phyloP scores from a whole-genome alignment of 2,329 filamentous ascomycete species.

The Fusarium haematococcum region DNA sequence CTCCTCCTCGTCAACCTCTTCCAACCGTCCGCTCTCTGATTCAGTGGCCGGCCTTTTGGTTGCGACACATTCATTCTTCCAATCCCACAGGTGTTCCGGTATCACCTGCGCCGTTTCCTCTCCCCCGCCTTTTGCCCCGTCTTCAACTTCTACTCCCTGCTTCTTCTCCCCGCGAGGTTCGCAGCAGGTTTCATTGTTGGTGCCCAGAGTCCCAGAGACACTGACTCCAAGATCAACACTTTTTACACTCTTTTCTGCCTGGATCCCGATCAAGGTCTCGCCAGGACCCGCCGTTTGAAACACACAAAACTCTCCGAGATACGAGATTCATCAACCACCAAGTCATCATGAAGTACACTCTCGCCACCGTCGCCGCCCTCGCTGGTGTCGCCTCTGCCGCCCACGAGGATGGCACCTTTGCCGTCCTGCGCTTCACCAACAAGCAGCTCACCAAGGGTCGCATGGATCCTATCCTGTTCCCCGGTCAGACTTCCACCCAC shows the following conservation, averaged over 20 bases:
- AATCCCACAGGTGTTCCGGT: slow-evolving; percentile 49
- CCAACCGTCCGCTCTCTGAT: slow-evolving; percentile 35
- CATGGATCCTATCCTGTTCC: slow-evolving; percentile 75
- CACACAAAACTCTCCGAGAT: slow-evolving; percentile 15
- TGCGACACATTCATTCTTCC: slow-evolving; percentile 43
- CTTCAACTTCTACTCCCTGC: slow-evolving; percentile 26
- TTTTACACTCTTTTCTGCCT: slow-evolving; percentile 16
- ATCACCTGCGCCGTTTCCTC: slow-evolving; percentile 43
- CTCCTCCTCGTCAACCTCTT: slow-evolving; percentile 35
- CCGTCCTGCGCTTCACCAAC: slow-evolving; percentile 78
- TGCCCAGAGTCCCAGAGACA: slow-evolving; percentile 41
- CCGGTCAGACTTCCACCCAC: slow-evolving; percentile 69
- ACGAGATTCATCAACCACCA: not conserved
- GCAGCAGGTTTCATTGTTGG: slow-evolving; percentile 34
- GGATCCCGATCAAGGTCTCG: not conserved
- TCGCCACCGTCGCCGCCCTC: slow-evolving; percentile 51
- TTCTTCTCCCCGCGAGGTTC: slow-evolving; percentile 20
- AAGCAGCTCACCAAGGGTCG: slow-evolving; percentile 71
- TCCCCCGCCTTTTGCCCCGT: slow-evolving; percentile 12
- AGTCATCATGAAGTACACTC: slow-evolving; percentile 52
- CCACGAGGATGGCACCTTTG: slow-evolving; percentile 66
- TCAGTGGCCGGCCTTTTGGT: slow-evolving; percentile 19
- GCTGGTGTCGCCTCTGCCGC: slow-evolving; percentile 53
- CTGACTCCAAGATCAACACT: slow-evolving; percentile 20
- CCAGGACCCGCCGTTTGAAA: not conserved